Evolutionary conservation across 2,329 filamentous ascomycete genomes (phyloP), one percentile per base, ranked within the genome.

Genomic region (Hymenoscyphus albidus): DNA sequence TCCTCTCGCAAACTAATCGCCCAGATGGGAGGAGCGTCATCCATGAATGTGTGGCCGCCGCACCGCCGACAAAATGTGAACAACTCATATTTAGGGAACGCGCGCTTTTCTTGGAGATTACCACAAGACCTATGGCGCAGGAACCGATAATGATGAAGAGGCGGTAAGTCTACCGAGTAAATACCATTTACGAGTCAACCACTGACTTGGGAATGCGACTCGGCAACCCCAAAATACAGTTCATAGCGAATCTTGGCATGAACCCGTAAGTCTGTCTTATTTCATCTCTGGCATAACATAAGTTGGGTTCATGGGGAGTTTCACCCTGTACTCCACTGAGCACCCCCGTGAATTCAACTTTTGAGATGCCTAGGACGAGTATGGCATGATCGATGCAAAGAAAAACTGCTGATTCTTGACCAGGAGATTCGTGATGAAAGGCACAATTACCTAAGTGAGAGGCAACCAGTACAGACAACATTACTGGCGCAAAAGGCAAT

Each of bases 91-190:
- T 65, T 82, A 80, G 77, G 76, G 77, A 3, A 84, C 82, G 2
- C 74, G 80, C 44, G 72, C 75, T 1, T 80, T 83, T 54, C 70
- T 84, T 13, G 82, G 82, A 2, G 82, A 84, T 63, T 84, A 84
- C 67, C 84, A 84, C 71, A 85, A 85, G 77, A 84, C 82, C 2
- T 84, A 82, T 63, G 83, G 83, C 0, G 78, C 78, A 2, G 78
- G 81, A 0, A 82, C 79, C 65, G 80, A 81, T 40, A 77, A 80
- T 65, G 80, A 83, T 3, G 80, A 84, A 68, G 74, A 76, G 5
- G 76, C 78, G 54, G 81, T 82, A 69, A 72, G 78, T 22, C 22
- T 22, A 22, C 22, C 22, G 22, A 22, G 22, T 22, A 22, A 3
- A 22, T 9, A 18, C 14, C n/a, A 14, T 58, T 27, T 1, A 9